These are phyloP conservation scores for Arabidopsis suecica DNA, from an alignment of 345 rosid species.

Conservation along the genomic window DNA sequence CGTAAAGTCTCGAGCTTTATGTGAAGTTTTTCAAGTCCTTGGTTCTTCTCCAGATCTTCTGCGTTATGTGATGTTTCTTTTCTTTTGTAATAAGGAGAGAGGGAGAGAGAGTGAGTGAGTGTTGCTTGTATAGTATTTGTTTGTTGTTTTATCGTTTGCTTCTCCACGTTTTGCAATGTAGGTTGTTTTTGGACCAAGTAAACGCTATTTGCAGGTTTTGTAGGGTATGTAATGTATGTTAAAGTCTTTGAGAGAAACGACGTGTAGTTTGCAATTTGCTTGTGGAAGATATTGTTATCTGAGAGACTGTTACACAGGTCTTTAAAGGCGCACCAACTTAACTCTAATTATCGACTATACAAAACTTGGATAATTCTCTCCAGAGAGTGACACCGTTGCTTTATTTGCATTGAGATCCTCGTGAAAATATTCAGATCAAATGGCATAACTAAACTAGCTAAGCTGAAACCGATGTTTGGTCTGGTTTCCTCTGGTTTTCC, in stretches of 20 bases:
- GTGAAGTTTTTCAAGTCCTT: slow-evolving; percentile 32
- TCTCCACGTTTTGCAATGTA: slow-evolving; percentile 27
- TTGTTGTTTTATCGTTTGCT: slow-evolving; percentile 16
- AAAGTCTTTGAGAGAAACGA: slow-evolving; percentile 23
- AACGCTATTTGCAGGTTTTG: slow-evolving; percentile 28
- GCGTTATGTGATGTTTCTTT: slow-evolving; percentile 34
- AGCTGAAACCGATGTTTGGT: not conserved
- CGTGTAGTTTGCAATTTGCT: slow-evolving; percentile 31
- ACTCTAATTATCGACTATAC: not conserved
- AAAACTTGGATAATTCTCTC: not conserved
- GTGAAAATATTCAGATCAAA: not conserved
- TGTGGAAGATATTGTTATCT: slow-evolving; percentile 13
- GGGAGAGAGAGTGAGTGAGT: slow-evolving; percentile 2
- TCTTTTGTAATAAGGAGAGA: slow-evolving; percentile 33
- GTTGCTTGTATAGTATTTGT: slow-evolving; percentile 45
- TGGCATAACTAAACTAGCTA: not conserved
- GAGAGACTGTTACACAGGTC: slow-evolving; percentile 4
- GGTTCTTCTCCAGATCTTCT: slow-evolving; percentile 38
- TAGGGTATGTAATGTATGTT: slow-evolving; percentile 9
- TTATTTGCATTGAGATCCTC: not conserved
- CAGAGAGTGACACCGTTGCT: not conserved
- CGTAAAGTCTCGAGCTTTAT: slow-evolving; percentile 27
- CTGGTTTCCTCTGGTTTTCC: not conserved
- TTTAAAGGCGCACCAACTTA: not conserved
- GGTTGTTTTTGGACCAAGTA: slow-evolving; percentile 32